Evolutionary conservation across 129 eudicot genomes (phyloP).

Genomic region (Pittosporum tobira): DNA sequence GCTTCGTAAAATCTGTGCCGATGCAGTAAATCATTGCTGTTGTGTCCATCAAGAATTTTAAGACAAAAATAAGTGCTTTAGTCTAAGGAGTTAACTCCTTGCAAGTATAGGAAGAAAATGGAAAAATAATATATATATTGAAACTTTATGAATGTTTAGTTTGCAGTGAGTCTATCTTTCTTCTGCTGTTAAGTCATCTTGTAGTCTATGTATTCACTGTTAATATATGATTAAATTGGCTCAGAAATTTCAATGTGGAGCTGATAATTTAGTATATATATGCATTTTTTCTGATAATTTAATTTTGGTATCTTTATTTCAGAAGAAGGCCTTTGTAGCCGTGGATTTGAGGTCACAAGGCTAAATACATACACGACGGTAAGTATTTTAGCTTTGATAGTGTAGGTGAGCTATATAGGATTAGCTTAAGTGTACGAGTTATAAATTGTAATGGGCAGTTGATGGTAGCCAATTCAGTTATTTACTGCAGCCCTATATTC

Average conservation of each 20-base stretch:
- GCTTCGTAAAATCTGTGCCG: too few species aligned
- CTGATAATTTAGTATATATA: too few species aligned
- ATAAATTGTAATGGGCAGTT: neutral
- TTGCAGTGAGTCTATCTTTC: too few species aligned
- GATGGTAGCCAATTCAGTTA: neutral
- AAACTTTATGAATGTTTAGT: too few species aligned
- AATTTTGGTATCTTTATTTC: conserved; percentile 28
- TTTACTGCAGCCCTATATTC: conserved; percentile 7
- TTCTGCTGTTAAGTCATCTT: neutral
- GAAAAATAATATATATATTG: too few species aligned
- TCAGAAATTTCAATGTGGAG: neutral
- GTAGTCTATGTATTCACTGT: neutral
- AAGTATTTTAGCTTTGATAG: conserved; percentile 15
- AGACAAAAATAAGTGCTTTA: too few species aligned
- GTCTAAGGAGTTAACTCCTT: too few species aligned
- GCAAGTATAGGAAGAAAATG: too few species aligned
- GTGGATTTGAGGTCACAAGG: conserved; percentile 82
- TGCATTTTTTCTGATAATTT: too few species aligned
- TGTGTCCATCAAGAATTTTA: too few species aligned
- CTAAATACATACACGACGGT: conserved; percentile 89
- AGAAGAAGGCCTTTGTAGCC: conserved; percentile 77
- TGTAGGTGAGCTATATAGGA: conserved; percentile 1
- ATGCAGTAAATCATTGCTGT: too few species aligned
- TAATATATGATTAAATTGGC: neutral
- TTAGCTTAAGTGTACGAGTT: neutral